Evolutionary conservation across 768 basidiomycete species (phyloP), one percentile per base, ranked within the genome.

Genomic region (Phallus indusiatus): DNA sequence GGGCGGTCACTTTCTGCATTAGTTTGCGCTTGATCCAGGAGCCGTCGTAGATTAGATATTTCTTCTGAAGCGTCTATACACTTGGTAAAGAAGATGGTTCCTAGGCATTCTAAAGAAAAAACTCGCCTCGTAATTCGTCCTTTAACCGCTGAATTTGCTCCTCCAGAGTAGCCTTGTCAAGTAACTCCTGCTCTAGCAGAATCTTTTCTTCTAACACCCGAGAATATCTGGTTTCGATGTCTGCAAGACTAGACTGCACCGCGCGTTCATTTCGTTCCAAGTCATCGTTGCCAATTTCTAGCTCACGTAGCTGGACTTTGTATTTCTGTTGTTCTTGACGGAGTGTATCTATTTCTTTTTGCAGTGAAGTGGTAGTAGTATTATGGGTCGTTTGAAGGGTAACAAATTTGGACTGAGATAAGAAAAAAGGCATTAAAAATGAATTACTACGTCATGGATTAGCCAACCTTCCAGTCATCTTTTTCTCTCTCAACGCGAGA

Each of bases 231-330:
- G 82, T 76, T 73, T 96, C 94, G 66, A 91, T 77, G 68, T 90
- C 88, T 4, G 86, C 88, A 65, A 94, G 72, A 65, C 82, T 88
- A 53, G 87, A 90, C 9, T 87, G 81, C 47, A 90, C 86, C 54
- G 88, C 89, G 28, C 96, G 83, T 68, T 97, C 95, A 70, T 88
- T 94, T 62, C 94, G 80, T 69, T 98, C 96, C 60, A 99, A 77
- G 73, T 98, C 94, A 67, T 99, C 96, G 67, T 96, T 97, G 51
- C 95, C 95, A 83, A 98, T 88, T 73, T 98, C 95, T 33, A 96
- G 76, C 70, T 97, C 91, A 20, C 90, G 82, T 17, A 93, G 73
- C 67, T 88, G 84, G 20, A 87, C 74, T 71, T 88, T 88, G 61
- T 81, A 71, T 53, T 76, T 76, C 67, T 87, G 86, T 62, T 85